Evolutionary conservation across 2,329 filamentous ascomycete species (phyloP).

Genomic region (Paecilomyces niveus): DNA sequence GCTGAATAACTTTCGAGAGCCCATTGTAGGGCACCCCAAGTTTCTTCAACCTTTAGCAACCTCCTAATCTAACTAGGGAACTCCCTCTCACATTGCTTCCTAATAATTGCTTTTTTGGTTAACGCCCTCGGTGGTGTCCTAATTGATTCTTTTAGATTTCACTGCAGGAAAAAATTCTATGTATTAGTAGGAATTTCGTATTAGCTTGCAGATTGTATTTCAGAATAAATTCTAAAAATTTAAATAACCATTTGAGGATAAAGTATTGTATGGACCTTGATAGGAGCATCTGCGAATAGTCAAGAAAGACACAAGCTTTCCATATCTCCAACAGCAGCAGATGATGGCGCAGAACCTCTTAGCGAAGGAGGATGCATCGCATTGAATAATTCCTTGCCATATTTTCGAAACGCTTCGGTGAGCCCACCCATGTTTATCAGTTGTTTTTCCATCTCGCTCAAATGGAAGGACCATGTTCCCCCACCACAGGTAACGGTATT

Average conservation of each 20-base stretch:
- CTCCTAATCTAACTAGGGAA: too few relatives aligned
- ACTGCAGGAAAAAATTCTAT: too few relatives aligned
- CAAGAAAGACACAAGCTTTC: not conserved
- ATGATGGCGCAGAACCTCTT: not conserved
- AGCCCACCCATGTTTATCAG: conserved; percentile 34
- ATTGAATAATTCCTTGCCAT: conserved; percentile 29
- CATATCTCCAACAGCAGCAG: not conserved
- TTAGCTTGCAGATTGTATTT: too few relatives aligned
- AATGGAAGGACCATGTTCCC: conserved; percentile 24
- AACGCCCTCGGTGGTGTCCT: too few relatives aligned
- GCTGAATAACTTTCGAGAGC: too few relatives aligned
- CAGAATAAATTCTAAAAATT: too few relatives aligned
- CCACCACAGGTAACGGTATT: conserved; percentile 14
- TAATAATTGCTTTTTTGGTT: too few relatives aligned
- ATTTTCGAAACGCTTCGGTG: conserved; percentile 32
- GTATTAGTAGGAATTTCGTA: too few relatives aligned
- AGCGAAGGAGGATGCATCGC: conserved; percentile 7
- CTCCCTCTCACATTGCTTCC: too few relatives aligned
- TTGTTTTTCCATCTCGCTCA: conserved; percentile 34
- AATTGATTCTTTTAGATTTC: too few relatives aligned
- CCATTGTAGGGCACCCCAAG: too few relatives aligned
- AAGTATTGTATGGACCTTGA: not conserved
- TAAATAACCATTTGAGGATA: not conserved
- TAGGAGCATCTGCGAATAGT: not conserved
- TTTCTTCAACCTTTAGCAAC: too few relatives aligned